Evolutionary conservation across 176 grass and related monocot genomes (phyloP).

Genomic region (Aegilops umbellulata): DNA sequence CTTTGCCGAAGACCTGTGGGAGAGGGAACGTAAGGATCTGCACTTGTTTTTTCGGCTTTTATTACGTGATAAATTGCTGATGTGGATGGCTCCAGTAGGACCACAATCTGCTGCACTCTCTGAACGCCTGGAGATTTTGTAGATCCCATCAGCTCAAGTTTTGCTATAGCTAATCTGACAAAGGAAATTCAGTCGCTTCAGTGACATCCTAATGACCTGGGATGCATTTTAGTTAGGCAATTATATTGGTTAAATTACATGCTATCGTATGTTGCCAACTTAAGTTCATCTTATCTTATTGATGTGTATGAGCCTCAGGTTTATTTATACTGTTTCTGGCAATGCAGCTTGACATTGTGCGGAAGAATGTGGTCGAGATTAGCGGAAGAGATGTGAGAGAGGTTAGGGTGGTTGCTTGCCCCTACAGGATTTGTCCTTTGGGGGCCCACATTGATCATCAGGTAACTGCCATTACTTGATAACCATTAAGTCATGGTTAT

Average conservation of each 20-base stretch:
- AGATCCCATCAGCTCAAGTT: background rate
- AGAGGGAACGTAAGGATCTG: background rate
- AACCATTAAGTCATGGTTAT: background rate
- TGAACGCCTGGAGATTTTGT: background rate
- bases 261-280: background rate
- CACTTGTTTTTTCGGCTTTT: background rate
- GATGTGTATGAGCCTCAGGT: background rate
- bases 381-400: conserved; percentile 41
- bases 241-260: background rate
- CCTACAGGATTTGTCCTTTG: conserved; percentile 93
- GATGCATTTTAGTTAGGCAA: background rate
- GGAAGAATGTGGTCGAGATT: conserved; percentile 63
- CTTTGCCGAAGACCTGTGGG: background rate
- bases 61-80: background rate
- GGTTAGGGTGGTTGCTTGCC: conserved; percentile 74
- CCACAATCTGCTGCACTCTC: background rate
- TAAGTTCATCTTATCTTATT: background rate
- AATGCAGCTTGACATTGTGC: conserved; percentile 59
- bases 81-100: background rate
- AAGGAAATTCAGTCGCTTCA: background rate
- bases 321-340: background rate
- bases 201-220: background rate
- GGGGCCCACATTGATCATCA: conserved; percentile 96
- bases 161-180: background rate
- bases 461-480: conserved; percentile 30